phyloP scores from a whole-genome alignment of 1,284 basidiomycete species.

The Testicularia cyperi region DNA sequence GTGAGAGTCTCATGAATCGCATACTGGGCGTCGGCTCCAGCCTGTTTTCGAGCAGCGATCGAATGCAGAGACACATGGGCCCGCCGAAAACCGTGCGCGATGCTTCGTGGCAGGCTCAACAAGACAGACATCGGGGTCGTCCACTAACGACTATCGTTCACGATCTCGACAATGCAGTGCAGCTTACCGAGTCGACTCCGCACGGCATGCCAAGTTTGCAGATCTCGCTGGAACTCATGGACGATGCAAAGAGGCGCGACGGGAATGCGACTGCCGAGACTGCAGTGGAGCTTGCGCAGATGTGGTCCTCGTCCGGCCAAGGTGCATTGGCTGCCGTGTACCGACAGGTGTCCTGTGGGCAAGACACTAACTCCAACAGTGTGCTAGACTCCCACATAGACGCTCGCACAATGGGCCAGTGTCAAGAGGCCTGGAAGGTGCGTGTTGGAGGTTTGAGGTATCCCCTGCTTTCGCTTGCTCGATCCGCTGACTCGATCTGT shows the following conservation, averaged over 20 bases:
- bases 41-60: conserved; percentile 4
- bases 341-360: too few relatives aligned
- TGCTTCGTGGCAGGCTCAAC: conserved; percentile 18
- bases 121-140: conserved; percentile 12
- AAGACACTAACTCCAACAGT: too few relatives aligned
- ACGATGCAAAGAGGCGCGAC: conserved; percentile 25
- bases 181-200: too few relatives aligned
- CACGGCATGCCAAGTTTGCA: conserved; percentile 11
- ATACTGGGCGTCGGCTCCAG: conserved; percentile 24
- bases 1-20: conserved; percentile 25
- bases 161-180: conserved; percentile 15
- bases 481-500: too few relatives aligned
- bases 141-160: conserved; percentile 5
- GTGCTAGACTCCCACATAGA: too few relatives aligned
- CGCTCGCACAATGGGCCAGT: conserved; percentile 3
- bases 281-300: conserved; percentile 6
- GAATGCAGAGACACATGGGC: neutral
- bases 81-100: conserved; percentile 4
- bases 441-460: neutral
- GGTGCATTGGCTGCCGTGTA: conserved; percentile 17
- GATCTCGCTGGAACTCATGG: conserved; percentile 23
- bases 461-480: neutral
- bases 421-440: conserved; percentile 9
- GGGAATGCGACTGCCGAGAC: conserved; percentile 8
- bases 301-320: conserved; percentile 19